phyloP scores from a whole-genome alignment of 371 early-diverging fungal species.

The Lichtheimia corymbifera region DNA sequence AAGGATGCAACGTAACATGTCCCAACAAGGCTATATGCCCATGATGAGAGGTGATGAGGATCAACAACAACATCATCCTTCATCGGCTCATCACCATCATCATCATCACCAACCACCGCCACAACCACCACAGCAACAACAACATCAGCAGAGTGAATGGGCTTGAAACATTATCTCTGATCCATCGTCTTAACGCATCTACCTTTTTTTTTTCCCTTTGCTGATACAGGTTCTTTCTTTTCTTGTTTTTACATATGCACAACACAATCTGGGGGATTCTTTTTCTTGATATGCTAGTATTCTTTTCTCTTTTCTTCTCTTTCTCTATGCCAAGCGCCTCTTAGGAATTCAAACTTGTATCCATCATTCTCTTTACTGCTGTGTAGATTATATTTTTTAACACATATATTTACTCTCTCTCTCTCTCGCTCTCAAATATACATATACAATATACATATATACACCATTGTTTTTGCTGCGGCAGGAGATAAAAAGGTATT shows the following conservation, averaged over 20 bases:
- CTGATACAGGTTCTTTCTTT: conserved; percentile 7
- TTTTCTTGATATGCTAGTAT: not conserved
- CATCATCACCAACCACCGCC: not conserved
- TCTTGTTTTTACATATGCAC: not conserved
- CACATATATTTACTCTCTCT: not conserved
- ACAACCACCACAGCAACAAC: not conserved
- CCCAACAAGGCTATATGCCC: conserved; percentile 15
- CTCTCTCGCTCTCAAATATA: no score
- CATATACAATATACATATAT: no score
- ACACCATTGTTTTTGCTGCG: no score
- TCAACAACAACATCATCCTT: not conserved
- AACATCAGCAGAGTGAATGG: not conserved
- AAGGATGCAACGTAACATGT: conserved; percentile 9
- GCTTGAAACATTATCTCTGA: not conserved
- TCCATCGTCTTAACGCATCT: not conserved
- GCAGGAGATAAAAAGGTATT: no score
- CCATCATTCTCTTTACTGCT: conserved; percentile 2
- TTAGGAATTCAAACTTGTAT: conserved; percentile 3
- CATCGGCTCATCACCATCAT: not conserved
- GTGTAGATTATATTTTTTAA: conserved; percentile 10
- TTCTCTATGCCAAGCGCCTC: not conserved
- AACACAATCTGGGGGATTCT: conserved; percentile 3
- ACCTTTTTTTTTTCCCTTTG: not conserved
- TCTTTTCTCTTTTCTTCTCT: not conserved
- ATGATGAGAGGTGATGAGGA: conserved; percentile 4